phyloP scores from a whole-genome alignment of 139 green algal genomes.

The Micractinium conductrix region DNA sequence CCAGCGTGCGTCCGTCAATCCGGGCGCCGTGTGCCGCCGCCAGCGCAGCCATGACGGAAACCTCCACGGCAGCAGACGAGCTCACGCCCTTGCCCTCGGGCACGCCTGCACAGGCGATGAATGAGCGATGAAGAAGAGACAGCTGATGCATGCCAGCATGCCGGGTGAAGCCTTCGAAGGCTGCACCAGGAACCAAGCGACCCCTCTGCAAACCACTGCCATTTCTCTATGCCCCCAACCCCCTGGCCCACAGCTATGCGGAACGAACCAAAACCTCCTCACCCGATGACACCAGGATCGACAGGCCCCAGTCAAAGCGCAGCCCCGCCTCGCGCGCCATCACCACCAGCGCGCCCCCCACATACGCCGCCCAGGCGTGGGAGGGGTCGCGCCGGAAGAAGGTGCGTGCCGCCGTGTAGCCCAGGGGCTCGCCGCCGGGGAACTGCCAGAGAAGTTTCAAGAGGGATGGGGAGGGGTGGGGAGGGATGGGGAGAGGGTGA shows the following conservation, averaged over 20 bases:
- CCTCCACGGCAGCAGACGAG: slow-evolving; percentile 92
- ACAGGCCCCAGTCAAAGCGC: slow-evolving; percentile 49
- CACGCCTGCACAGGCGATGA: too few relatives aligned
- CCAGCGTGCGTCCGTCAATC: slow-evolving; percentile 62
- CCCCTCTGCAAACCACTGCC: too few relatives aligned
- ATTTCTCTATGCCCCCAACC: too few relatives aligned
- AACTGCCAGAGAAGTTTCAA: too few relatives aligned
- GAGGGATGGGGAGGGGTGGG: too few relatives aligned
- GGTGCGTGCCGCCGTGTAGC: slow-evolving; percentile 57
- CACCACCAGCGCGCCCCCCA: slow-evolving; percentile 87
- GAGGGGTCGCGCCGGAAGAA: slow-evolving; percentile 67
- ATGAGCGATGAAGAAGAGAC: too few relatives aligned
- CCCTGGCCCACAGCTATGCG: too few relatives aligned
- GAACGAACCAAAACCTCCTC: too few relatives aligned
- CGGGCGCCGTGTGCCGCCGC: slow-evolving; percentile 56
- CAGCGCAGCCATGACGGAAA: slow-evolving; percentile 84
- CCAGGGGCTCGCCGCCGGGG: slow-evolving; percentile 54
- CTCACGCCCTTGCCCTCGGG: slow-evolving; percentile 95
- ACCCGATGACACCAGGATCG: slow-evolving; percentile 68
- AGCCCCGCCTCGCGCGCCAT: slow-evolving; percentile 74
- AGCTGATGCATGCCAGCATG: too few relatives aligned
- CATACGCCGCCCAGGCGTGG: slow-evolving; percentile 88
- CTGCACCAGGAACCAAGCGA: too few relatives aligned
- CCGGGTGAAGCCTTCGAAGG: too few relatives aligned
- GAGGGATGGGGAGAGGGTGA: too few relatives aligned